These are phyloP conservation scores for Margaritispora aquatica DNA, from an alignment of 495 filamentous ascomycete genomes.

Conservation along the genomic window DNA sequence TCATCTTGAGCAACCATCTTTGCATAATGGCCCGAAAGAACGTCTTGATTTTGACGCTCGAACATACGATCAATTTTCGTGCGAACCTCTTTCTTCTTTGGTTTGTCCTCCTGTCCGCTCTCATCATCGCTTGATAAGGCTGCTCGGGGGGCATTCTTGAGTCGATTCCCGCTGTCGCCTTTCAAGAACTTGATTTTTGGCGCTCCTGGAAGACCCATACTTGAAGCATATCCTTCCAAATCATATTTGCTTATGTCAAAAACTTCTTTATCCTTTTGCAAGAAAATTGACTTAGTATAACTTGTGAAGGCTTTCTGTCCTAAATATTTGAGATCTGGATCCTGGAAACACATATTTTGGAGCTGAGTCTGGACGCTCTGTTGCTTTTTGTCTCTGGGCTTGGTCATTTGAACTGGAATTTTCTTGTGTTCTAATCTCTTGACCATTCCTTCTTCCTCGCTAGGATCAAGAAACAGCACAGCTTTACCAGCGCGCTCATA, in stretches of 20 bases:
- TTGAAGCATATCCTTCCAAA: slow-evolving; percentile 77
- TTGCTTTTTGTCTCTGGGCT: slow-evolving; percentile 84
- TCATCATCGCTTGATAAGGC: slow-evolving; percentile 47
- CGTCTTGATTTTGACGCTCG: slow-evolving; percentile 86
- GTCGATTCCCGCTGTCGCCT: slow-evolving; percentile 73
- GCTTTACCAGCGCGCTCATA: slow-evolving; percentile 83
- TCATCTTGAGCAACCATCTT: slow-evolving; percentile 72
- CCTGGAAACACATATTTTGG: slow-evolving; percentile 91
- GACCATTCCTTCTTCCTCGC: slow-evolving; percentile 82
- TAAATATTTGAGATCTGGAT: slow-evolving; percentile 88
- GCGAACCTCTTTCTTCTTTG: slow-evolving; percentile 60
- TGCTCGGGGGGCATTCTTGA: slow-evolving; percentile 77
- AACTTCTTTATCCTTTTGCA: slow-evolving; percentile 89
- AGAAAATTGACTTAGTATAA: slow-evolving; percentile 73
- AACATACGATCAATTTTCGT: slow-evolving; percentile 98
- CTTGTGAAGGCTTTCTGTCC: slow-evolving; percentile 93
- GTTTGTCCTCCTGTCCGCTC: slow-evolving; percentile 36
- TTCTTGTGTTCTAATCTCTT: slow-evolving; percentile 78
- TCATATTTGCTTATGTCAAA: slow-evolving; percentile 78
- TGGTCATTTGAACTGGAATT: slow-evolving; percentile 77
- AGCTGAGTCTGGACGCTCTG: slow-evolving; percentile 75
- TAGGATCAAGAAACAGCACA: slow-evolving; percentile 87
- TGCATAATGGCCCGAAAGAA: slow-evolving; percentile 87
- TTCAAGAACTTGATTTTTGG: slow-evolving; percentile 89
- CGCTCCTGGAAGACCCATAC: slow-evolving; percentile 81